Evolutionary conservation across 202 grass and related monocot genomes (phyloP).

Genomic region (Setaria viridis): DNA sequence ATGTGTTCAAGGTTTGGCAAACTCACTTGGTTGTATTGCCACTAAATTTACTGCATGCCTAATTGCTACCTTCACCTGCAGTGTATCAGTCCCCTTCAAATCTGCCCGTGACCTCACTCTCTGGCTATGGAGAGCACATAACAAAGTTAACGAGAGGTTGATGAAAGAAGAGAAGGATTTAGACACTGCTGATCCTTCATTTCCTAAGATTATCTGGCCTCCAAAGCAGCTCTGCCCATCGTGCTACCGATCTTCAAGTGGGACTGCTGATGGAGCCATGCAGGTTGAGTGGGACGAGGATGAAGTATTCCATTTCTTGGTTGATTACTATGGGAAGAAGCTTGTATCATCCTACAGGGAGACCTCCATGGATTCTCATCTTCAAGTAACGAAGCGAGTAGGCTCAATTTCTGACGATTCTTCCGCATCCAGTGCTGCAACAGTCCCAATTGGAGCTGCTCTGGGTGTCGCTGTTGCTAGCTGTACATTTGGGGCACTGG

Average conservation of each 20-base stretch:
- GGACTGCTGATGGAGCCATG: slow-evolving; percentile 38
- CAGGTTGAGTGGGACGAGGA: slow-evolving; percentile 84
- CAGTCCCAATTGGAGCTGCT: slow-evolving; percentile 84
- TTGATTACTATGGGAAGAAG: slow-evolving; percentile 83
- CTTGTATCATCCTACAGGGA: slow-evolving; percentile 70
- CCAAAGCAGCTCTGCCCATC: slow-evolving; percentile 75
- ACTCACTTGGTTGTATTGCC: neutral
- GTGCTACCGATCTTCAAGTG: slow-evolving; percentile 69
- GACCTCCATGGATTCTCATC: slow-evolving; percentile 34
- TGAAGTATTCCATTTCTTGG: slow-evolving; percentile 83
- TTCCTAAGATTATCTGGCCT: slow-evolving; percentile 89
- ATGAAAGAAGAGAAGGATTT: slow-evolving; percentile 87
- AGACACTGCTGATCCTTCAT: slow-evolving; percentile 76
- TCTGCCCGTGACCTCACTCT: slow-evolving; percentile 76
- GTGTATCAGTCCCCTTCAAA: slow-evolving; percentile 79
- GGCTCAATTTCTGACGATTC: slow-evolving; percentile 52
- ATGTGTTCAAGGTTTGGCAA: slow-evolving; percentile 83
- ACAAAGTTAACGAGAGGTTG: slow-evolving; percentile 93
- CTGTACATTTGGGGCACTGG: slow-evolving; percentile 85
- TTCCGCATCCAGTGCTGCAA: slow-evolving; percentile 57
- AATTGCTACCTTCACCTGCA: slow-evolving; percentile 55
- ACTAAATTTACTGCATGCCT: slow-evolving; percentile 24
- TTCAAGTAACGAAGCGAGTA: slow-evolving; percentile 43
- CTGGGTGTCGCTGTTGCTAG: slow-evolving; percentile 79
- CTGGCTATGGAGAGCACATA: slow-evolving; percentile 94